phyloP scores from a whole-genome alignment of 306 rosid genomes.

The Pueraria montana region DNA sequence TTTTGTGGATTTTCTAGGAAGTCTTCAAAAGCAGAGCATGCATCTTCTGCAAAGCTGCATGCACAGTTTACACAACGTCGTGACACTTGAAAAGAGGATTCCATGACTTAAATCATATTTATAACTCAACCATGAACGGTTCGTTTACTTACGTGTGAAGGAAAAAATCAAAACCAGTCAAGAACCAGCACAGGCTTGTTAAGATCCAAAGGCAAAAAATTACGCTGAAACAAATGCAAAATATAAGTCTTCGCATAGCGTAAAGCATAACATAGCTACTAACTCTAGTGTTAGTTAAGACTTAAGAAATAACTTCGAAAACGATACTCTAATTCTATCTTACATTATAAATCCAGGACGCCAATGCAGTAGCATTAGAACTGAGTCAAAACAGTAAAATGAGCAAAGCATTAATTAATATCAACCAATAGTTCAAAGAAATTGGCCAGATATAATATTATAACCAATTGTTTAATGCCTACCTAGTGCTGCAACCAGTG shows the following conservation, averaged over 20 bases:
- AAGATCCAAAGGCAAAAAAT: conserved; percentile 72
- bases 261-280: not conserved
- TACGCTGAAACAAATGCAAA: conserved; percentile 59
- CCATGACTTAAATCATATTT: not conserved
- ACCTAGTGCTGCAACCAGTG: conserved; percentile 69
- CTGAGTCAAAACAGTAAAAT: conserved; percentile 57
- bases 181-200: conserved; percentile 70
- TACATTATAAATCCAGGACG: conserved; percentile 78
- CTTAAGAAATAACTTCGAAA: not conserved
- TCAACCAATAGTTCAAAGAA: conserved; percentile 1
- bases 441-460: not conserved
- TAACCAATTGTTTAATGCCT: conserved; percentile 25
- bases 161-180: conserved; percentile 79
- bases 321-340: conserved; percentile 24
- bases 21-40: conserved; percentile 70
- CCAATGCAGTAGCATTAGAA: conserved; percentile 67
- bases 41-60: conserved; percentile 74
- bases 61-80: not conserved
- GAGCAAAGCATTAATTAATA: conserved; percentile 44
- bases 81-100: conserved; percentile 16
- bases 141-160: conserved; percentile 64
- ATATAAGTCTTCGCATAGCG: no score
- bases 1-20: conserved; percentile 61
- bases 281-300: not conserved
- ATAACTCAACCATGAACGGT: conserved; percentile 19